A percentile compares a stretch with the other conserved stretches of the same genome.
These are phyloP conservation scores for Rhinocladiella similis DNA, from an alignment of 2,329 filamentous ascomycete genomes.

Conservation along the genomic window DNA sequence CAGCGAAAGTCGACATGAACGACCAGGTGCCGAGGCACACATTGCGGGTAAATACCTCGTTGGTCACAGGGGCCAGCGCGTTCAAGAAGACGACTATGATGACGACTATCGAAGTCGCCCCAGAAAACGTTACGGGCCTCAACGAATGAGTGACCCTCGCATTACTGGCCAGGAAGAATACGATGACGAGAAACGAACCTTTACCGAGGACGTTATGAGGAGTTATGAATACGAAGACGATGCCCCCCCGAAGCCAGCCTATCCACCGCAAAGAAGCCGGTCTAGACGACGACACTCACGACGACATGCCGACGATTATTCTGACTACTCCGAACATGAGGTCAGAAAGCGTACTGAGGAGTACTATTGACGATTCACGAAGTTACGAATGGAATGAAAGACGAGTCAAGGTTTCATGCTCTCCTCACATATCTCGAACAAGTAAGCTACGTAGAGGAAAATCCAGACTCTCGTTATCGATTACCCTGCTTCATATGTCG, in stretches of 20 bases:
- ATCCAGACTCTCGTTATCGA: too few relatives aligned
- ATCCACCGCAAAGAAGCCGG: conserved; percentile 16
- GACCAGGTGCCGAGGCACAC: conserved; percentile 26
- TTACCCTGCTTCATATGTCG: too few relatives aligned
- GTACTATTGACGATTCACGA: conserved; percentile 11
- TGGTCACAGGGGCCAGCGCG: conserved; percentile 1
- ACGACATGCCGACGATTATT: conserved; percentile 20
- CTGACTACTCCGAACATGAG: conserved; percentile 17
- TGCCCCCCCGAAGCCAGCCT: conserved; percentile 1
- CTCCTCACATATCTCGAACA: neutral
- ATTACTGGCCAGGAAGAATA: conserved; percentile 23
- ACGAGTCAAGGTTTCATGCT: neutral
- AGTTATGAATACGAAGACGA: conserved; percentile 24
- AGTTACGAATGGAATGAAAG: neutral
- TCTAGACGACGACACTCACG: conserved; percentile 11
- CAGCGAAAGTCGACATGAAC: conserved; percentile 24
- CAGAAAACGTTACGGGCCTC: conserved; percentile 32
- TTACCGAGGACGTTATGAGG: conserved; percentile 24
- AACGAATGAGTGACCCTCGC: conserved; percentile 31
- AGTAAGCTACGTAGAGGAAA: neutral
- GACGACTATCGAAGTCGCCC: conserved; percentile 32
- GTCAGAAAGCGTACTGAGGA: conserved; percentile 12
- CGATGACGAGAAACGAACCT: conserved; percentile 30
- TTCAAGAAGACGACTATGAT: conserved; percentile 4
- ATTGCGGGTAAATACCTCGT: conserved; percentile 23